Base-by-base conservation (phyloP, 176 grass and related monocot species). In the Rhipidocladum racemiflorum region DNA sequence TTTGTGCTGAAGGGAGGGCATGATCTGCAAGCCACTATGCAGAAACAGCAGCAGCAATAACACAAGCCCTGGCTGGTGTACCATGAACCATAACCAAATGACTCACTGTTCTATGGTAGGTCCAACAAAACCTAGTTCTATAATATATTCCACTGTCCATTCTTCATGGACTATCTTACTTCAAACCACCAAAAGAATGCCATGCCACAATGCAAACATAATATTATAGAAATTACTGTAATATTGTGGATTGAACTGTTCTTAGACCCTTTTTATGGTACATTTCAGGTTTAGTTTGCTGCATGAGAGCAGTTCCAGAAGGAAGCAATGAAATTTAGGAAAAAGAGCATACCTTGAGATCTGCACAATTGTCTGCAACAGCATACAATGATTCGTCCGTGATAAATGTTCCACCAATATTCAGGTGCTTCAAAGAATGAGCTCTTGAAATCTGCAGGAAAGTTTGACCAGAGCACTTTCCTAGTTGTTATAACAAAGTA, bases 381-480 rank as follows among this genome's bases (percentile, higher is more conserved):
- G 92, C 92, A 76, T 88, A 92, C 68, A 94, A 76, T 40, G 95
- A 91, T 82, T 97, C 92, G 65, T 97, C 92, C 8, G 90, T 97
- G 75, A 97, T 94, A 36, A 97, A 97, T 76, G 92, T 97, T 7
- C 92, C 95, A 35, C 92, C 95, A 35, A 94, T 89, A 72, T 97
- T 97, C 60, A 97, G 88, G 48, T 94, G 84, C 82, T 91, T 74
- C 68, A 97, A 68, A 81, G 92, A 97, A 79, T 85, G 88, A 64
- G 95, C 90, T 85, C 86, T 92, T 79, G 90, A 91, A 78, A 97
- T 84, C 92, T 97, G 71, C 50, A 92, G 21, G 29, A 25, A 21
- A 79, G 1, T 38, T 76, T 64, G 45, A 78, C 54, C 75, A 71
- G 76, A 36, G 7, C 6, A 8, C 0, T 27, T 49, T 42, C 8